Conservation (phyloP, 78 protist genomes). For the Trichosphaerium sp. region DNA sequence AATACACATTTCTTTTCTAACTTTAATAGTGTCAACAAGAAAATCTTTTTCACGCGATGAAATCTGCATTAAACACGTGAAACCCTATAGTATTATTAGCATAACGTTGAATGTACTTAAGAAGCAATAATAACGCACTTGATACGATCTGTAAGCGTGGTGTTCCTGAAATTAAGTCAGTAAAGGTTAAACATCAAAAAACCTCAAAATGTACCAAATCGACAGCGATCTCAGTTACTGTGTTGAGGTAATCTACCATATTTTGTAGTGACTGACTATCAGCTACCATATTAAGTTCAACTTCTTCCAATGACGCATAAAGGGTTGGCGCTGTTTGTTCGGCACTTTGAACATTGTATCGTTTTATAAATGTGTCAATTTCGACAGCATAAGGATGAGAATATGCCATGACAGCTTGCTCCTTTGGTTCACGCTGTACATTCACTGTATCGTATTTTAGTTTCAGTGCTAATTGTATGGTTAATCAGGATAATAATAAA, state of each 20-base stretch:
- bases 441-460: conserved; percentile 15
- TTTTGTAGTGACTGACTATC: conserved; percentile 28
- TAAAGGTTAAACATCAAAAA: not conserved
- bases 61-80: conserved; percentile 92
- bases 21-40: conserved; percentile 82
- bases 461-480: conserved; percentile 9
- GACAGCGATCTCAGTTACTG: conserved; percentile 67
- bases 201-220: conserved; percentile 74
- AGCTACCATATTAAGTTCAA: no score
- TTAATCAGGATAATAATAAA: not conserved
- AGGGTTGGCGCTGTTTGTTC: not conserved
- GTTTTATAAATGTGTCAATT: not conserved
- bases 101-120: no score
- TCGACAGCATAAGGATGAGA: not conserved
- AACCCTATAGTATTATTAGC: no score
- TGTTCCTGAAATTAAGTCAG: conserved; percentile 22
- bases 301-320: not conserved
- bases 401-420: conserved; percentile 28
- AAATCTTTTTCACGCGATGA: conserved; percentile 78
- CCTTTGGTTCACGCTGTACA: conserved; percentile 17
- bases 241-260: conserved; percentile 6
- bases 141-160: conserved; percentile 64
- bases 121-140: no score
- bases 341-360: not conserved
- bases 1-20: conserved; percentile 45